phyloP scores from a whole-genome alignment of 176 grass and related monocot genomes.

The Aegilops speltoides region DNA sequence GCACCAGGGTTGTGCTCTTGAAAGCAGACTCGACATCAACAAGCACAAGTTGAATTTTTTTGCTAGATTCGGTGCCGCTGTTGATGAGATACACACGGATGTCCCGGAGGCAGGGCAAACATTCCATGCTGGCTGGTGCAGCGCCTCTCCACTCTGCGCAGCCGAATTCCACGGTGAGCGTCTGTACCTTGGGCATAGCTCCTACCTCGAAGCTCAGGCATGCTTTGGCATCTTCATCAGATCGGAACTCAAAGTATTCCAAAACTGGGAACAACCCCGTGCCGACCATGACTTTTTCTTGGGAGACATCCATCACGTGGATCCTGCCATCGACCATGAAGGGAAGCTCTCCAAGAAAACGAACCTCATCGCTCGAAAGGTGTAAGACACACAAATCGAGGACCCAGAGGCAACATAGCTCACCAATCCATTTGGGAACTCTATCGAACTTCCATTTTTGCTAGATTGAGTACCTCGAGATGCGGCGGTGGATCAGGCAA shows the following conservation, averaged over 20 bases:
- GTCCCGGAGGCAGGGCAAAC: not conserved
- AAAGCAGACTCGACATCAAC: not conserved
- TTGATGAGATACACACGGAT: not conserved
- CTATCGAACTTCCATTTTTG: not conserved
- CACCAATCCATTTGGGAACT: not conserved
- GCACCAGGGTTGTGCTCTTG: not conserved
- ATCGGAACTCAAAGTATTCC: fast-evolving
- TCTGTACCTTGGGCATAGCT: not conserved
- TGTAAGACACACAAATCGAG: not conserved
- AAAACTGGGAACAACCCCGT: not conserved
- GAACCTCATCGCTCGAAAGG: not conserved
- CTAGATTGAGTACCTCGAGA: not conserved
- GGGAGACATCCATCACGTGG: not conserved
- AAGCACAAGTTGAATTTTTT: not conserved
- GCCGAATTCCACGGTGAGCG: not conserved
- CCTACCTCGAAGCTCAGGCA: not conserved
- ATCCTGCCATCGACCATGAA: not conserved
- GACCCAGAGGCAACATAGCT: not conserved
- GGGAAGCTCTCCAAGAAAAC: not conserved
- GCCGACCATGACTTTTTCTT: not conserved
- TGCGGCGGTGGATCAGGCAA: not conserved
- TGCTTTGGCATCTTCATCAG: not conserved
- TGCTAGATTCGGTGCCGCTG: fast-evolving
- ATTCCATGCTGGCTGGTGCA: not conserved
- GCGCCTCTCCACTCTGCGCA: not conserved